Percentiles rank a stretch among this genome's conserved stretches.
These are phyloP conservation scores for Staphylotrichum tortipilum DNA, from an alignment of 495 filamentous ascomycete genomes.

Conservation along the genomic window DNA sequence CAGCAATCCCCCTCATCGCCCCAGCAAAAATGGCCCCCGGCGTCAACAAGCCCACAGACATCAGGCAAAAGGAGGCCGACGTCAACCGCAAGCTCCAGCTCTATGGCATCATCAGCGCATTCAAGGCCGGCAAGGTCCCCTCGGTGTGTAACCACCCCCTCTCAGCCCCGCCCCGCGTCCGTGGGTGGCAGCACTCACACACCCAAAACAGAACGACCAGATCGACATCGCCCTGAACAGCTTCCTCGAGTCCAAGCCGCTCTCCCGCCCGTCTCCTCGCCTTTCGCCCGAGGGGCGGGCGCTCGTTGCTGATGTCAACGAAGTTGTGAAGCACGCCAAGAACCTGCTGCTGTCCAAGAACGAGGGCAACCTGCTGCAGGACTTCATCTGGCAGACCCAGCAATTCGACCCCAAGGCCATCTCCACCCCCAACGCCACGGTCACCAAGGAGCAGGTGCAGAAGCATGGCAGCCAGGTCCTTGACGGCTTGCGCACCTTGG, in stretches of 20 bases:
- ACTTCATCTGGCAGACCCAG: constrained; percentile 91
- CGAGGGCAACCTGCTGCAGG: constrained; percentile 84
- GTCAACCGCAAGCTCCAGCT: constrained; percentile 92
- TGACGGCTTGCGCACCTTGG: constrained; percentile 81
- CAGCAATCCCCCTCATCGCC: background rate
- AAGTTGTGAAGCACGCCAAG: constrained; percentile 86
- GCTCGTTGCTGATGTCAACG: constrained; percentile 66
- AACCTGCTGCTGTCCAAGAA: constrained; percentile 88
- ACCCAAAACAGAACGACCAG: constrained; percentile 66
- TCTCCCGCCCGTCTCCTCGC: constrained; percentile 63
- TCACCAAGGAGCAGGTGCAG: constrained; percentile 65
- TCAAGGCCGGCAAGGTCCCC: constrained; percentile 82
- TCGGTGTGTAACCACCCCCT: constrained; percentile 54
- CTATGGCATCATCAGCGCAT: constrained; percentile 84
- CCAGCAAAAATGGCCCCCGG: constrained; percentile 21
- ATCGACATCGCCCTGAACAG: constrained; percentile 91
- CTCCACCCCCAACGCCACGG: constrained; percentile 50
- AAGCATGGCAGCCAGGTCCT: constrained; percentile 74
- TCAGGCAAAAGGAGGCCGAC: constrained; percentile 54
- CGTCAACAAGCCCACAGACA: constrained; percentile 59
- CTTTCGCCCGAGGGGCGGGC: constrained; percentile 73
- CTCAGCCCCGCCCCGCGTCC: background rate
- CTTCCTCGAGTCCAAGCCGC: constrained; percentile 56
- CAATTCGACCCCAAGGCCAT: constrained; percentile 57
- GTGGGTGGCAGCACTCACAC: constrained; percentile 10